Evolutionary conservation across 2,329 filamentous ascomycete genomes (phyloP).

Genomic region (Dendryphion nanum): DNA sequence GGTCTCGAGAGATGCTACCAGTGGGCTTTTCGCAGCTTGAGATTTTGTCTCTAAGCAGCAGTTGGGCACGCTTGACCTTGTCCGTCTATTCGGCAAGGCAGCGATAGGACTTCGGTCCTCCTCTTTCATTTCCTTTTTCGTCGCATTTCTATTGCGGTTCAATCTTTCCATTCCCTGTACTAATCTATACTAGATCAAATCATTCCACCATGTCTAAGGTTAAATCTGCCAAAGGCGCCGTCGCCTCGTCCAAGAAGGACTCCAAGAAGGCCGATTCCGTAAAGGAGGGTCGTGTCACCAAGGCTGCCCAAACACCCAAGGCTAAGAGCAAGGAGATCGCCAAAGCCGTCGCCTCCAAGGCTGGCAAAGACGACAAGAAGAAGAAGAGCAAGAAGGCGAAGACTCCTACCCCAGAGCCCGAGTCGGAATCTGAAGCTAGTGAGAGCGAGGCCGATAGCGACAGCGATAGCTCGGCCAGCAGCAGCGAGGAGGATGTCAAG

Average conservation of each 20-base stretch:
- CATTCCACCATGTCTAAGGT: slow-evolving; percentile 37
- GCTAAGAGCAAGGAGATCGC: slow-evolving; percentile 66
- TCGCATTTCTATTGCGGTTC: neutral
- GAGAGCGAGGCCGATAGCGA: slow-evolving; percentile 29
- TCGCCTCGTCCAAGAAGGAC: slow-evolving; percentile 53
- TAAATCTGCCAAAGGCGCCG: slow-evolving; percentile 23
- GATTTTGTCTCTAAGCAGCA: slow-evolving; percentile 37
- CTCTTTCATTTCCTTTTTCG: slow-evolving; percentile 10
- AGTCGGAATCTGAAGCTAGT: slow-evolving; percentile 42
- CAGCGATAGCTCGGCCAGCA: slow-evolving; percentile 18
- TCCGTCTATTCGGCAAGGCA: too few relatives aligned
- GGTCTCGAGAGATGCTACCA: slow-evolving; percentile 42
- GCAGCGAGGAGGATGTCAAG: slow-evolving; percentile 31
- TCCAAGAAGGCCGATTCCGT: slow-evolving; percentile 59
- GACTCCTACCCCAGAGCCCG: too few relatives aligned
- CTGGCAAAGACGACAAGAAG: slow-evolving; percentile 36
- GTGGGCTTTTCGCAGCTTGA: slow-evolving; percentile 45
- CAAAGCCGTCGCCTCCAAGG: slow-evolving; percentile 47
- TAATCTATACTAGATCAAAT: slow-evolving; percentile 28
- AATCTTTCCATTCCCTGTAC: slow-evolving; percentile 17
- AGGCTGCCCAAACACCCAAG: slow-evolving; percentile 64
- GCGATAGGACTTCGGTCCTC: slow-evolving; percentile 19
- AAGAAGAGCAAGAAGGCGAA: slow-evolving; percentile 53
- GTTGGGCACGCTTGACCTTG: too few relatives aligned
- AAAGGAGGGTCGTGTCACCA: slow-evolving; percentile 67